Conservation (phyloP, 2,329 filamentous ascomycete species). For the Ascosphaera aggregata region DNA sequence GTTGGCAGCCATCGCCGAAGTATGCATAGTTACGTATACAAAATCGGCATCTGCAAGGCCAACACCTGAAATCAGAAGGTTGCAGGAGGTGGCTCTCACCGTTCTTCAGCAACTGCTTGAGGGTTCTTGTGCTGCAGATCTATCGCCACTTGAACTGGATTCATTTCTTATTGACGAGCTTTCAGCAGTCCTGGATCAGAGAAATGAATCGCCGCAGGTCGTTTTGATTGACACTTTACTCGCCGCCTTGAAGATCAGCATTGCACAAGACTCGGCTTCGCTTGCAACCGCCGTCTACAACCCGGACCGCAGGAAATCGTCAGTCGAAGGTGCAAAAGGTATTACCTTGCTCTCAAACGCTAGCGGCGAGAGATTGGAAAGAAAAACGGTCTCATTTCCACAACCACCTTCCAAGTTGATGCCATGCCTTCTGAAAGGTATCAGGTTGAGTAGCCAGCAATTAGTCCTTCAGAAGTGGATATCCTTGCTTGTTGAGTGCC, state of each 20-base stretch:
- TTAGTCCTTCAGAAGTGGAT: constrained; percentile 82
- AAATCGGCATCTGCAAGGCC: constrained; percentile 2
- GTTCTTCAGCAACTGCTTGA: constrained; percentile 31
- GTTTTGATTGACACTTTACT: constrained; percentile 58
- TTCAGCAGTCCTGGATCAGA: constrained; percentile 31
- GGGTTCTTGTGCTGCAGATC: constrained; percentile 16
- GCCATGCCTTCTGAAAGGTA: constrained; percentile 59
- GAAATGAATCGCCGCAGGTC: constrained; percentile 50
- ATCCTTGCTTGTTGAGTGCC: constrained; percentile 54
- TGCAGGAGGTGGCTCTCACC: constrained; percentile 47
- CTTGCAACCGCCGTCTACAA: constrained; percentile 10
- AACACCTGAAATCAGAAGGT: constrained; percentile 15
- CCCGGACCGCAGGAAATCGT: constrained; percentile 15
- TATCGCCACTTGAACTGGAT: constrained; percentile 35
- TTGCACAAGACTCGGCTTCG: constrained; percentile 14
- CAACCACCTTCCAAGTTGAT: constrained; percentile 41
- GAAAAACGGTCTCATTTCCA: constrained; percentile 13
- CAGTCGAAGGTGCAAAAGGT: constrained; percentile 18
- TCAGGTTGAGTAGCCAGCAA: constrained; percentile 50
- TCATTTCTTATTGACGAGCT: constrained; percentile 46
- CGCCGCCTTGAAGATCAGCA: constrained; percentile 42
- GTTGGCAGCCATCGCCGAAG: constrained; percentile 8
- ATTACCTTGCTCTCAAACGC: constrained; percentile 22
- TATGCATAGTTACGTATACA: constrained; percentile 4
- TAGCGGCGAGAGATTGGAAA: constrained; percentile 22